These are phyloP conservation scores for Plasmodium malariae DNA, from an alignment of 169 alveolate species.

Conservation along the genomic window DNA sequence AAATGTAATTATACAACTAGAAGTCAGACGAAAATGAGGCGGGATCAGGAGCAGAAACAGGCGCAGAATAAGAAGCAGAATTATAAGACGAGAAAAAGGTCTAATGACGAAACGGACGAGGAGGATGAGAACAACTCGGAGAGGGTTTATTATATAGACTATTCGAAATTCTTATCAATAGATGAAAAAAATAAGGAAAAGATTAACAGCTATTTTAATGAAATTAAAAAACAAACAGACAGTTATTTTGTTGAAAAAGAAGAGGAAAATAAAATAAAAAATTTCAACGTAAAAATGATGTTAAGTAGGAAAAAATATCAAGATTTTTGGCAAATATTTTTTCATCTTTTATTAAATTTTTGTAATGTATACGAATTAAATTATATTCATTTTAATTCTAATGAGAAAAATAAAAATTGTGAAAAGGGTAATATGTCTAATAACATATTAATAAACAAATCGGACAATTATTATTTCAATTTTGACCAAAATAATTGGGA, in stretches of 20 bases:
- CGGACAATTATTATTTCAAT: conserved; percentile 68
- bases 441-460: conserved; percentile 29
- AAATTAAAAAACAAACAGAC: conserved; percentile 38
- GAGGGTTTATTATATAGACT: conserved; percentile 26
- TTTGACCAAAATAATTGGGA: conserved; percentile 66
- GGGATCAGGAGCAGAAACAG: background rate
- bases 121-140: background rate
- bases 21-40: background rate
- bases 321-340: conserved; percentile 65
- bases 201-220: conserved; percentile 17
- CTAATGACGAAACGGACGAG: background rate
- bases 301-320: conserved; percentile 35
- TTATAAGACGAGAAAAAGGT: background rate
- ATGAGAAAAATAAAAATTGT: background rate
- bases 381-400: conserved; percentile 28
- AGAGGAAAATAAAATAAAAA: conserved; percentile 64
- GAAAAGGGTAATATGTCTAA: background rate
- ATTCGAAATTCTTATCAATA: conserved; percentile 14
- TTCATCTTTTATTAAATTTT: conserved; percentile 66
- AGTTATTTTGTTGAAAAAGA: conserved; percentile 38
- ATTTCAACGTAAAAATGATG: conserved; percentile 24
- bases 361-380: conserved; percentile 70
- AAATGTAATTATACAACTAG: background rate
- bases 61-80: background rate
- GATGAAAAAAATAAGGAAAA: conserved; percentile 29